Percentiles rank a stretch among this genome's conserved stretches.
Evolutionary conservation across 306 rosid genomes (phyloP).

Genomic region (Vigna hirtella): DNA sequence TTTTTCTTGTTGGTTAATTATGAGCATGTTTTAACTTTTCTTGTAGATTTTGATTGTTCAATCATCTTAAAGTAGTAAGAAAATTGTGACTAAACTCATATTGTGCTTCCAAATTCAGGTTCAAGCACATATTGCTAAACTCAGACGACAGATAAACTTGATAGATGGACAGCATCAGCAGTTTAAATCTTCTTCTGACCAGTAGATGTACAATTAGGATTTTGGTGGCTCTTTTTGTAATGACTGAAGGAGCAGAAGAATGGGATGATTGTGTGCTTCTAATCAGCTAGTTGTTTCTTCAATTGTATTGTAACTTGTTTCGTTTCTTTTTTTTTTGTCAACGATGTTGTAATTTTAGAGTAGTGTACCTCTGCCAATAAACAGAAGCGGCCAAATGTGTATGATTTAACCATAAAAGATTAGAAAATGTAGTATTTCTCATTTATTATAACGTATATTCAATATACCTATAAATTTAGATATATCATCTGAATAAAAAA

Average conservation of each 20-base stretch:
- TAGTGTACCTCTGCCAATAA: constrained; percentile 33
- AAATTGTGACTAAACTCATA: constrained; percentile 19
- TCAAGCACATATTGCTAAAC: constrained; percentile 78
- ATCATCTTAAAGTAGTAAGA: background rate
- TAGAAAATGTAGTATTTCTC: background rate
- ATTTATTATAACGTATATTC: background rate
- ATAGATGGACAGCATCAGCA: constrained; percentile 68
- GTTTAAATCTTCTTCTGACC: constrained; percentile 56
- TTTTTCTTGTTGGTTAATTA: constrained; percentile 22
- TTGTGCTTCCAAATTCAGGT: constrained; percentile 52
- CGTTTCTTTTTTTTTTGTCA: background rate
- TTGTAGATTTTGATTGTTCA: constrained; percentile 16
- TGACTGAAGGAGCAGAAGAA: constrained; percentile 26
- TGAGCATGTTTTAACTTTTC: constrained; percentile 28
- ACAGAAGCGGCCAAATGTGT: constrained; percentile 28
- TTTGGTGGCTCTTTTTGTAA: constrained; percentile 24
- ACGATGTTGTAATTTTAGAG: constrained; percentile 24
- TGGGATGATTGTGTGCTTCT: constrained; percentile 31
- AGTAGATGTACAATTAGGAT: constrained; percentile 49
- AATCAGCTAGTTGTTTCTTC: constrained; percentile 36
- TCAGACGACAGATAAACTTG: constrained; percentile 61
- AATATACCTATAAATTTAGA: constrained; percentile 9
- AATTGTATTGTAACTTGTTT: constrained; percentile 34
- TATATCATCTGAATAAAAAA: constrained; percentile 6
- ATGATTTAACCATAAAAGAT: constrained; percentile 35